Conservation (phyloP, 2,329 filamentous ascomycete genomes). For the Apiospora kogelbergensis region DNA sequence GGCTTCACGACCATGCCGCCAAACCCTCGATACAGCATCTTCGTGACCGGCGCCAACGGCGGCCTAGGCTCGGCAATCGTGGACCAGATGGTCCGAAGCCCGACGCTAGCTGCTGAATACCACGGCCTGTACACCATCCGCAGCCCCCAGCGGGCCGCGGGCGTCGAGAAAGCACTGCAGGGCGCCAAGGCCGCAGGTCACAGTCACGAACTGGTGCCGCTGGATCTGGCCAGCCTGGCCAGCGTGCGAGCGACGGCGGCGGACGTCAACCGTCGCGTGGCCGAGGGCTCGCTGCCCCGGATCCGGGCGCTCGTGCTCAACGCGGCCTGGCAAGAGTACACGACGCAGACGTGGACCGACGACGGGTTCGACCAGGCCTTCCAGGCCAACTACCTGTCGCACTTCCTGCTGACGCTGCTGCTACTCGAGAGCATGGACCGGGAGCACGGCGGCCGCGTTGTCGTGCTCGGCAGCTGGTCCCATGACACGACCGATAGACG, state of each 20-base stretch:
- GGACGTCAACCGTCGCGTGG: conserved; percentile 30
- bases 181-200: conserved; percentile 22
- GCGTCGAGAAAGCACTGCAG: conserved; percentile 26
- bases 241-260: conserved; percentile 27
- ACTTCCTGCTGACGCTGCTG: conserved; percentile 33
- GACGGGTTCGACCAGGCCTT: conserved; percentile 35
- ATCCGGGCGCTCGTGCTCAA: conserved; percentile 16
- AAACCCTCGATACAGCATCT: background rate
- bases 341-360: conserved; percentile 26
- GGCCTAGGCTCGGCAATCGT: conserved; percentile 37
- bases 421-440: conserved; percentile 34
- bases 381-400: conserved; percentile 30
- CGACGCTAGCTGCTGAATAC: conserved; percentile 31
- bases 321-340: conserved; percentile 21
- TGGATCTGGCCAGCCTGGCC: conserved; percentile 32
- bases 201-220: conserved; percentile 30
- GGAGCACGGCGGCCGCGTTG: conserved; percentile 26
- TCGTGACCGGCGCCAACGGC: conserved; percentile 39
- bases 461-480: conserved; percentile 27
- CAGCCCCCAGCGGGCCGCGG: conserved; percentile 29
- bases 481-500: conserved; percentile 24
- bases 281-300: conserved; percentile 18
- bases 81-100: conserved; percentile 26
- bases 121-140: conserved; percentile 38
- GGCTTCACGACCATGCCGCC: background rate